Base-by-base conservation (phyloP, 192 early-diverging fungal genomes). In the Bifiguratus adelaidae region DNA sequence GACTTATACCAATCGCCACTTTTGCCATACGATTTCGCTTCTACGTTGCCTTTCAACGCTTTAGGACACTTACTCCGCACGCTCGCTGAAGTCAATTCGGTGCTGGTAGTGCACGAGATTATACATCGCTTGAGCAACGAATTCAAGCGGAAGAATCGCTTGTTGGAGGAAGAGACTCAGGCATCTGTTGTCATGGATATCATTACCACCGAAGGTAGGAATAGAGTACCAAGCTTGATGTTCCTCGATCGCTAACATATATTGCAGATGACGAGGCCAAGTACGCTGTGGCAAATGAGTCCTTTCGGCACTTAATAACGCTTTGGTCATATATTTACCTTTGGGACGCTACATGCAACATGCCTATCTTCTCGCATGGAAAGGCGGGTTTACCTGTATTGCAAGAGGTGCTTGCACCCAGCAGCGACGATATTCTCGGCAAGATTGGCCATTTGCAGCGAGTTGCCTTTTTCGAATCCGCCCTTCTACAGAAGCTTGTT, bases 21-120 rank as follows among this genome's bases (percentile, higher is more conserved):
- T 5, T 43, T 90, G 2, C 88, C 91, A 2, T 81, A 78, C 46
- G 81, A 88, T 47, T 82, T 91, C 50, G 73, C 77, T 1, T 62
- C 75, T 6, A 66, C 76, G 1, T 59, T 67, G 28, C 70, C 81
- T 0, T 83, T 79, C 18, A 74, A 79, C 50, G 77, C 85, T 6
- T 53, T 88, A 9, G 74, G 78, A 7, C 80, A 85, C 50, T 59
- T 88, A 7, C 69, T 93, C 47, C 68, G 81, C 13, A 32, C 81
- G 8, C 63, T 90, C 41, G 70, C 81, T 24, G 91, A 90, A 18
- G 63, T 69, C 3, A 78, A 80, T 44, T 53, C 78, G 20, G 56
- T 63, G 4, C 60, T 56, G 0, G 76, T 80, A 11, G 65, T 85
- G 6, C 36, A 59, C 7, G 54, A 63, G 7, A 67, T 92, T 11